Evolutionary conservation across 1,284 basidiomycete species (phyloP), one percentile per base, ranked within the genome.

Genomic region (Fomes fomentarius): DNA sequence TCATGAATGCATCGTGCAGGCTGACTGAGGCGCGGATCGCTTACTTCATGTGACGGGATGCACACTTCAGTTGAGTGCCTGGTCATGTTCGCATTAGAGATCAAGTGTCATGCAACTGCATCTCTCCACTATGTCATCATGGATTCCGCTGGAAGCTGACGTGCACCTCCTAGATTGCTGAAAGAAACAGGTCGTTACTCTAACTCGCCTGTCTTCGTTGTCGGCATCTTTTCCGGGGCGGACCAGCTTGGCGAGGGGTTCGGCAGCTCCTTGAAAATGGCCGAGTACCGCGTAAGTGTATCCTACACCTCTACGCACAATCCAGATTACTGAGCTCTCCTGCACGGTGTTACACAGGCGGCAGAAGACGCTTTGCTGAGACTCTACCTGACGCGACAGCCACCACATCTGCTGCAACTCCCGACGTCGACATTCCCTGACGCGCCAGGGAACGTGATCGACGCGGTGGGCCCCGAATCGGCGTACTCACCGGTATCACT

Each of bases 181-280:
- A 94, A 92, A 63, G 96, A 98, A 72, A 94, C 94, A 0, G 96
- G 96, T 67, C 85, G 94, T 43, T 83, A 86, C 60, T 91, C 92
- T 3, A 92, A 93, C 64, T 89, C 91, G 7, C 95, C 96, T 0
- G 82, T 97, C 35, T 99, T 93, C 70, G 91, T 98, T 14, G 91
- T 98, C 10, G 96, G 95, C 21, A 89, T 97, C 45, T 98, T 85
- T 71, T 91, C 92, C n/a, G 90, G 91, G 7, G 83, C 83, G 19
- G 89, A 91, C 60, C 87, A 98, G 74, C 82, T 99, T 2, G 94
- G 96, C 12, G 96, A 99, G 75, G 96, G 95, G 8, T 94, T 94
- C 67, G 97, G 97, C 43, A 92, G 87, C 63, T 94, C 92, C 15
- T 77, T 98, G 54, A 86, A 85, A 68, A 99, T 99, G 96, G 96